Conservation (phyloP, 257 asterid species). For the Perilla frutescens region DNA sequence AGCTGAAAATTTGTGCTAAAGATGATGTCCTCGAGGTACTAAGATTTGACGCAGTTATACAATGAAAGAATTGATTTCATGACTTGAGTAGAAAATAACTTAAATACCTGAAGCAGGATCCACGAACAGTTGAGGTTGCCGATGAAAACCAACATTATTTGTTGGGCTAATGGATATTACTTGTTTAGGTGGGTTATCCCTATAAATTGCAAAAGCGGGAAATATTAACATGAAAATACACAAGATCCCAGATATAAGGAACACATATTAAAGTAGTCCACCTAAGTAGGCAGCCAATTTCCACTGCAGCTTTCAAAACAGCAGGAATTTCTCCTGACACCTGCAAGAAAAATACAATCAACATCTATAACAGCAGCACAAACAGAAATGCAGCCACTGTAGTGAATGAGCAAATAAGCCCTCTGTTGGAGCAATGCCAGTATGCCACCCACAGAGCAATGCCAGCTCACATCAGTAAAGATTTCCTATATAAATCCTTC, state of each 20-base stretch:
- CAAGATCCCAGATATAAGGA: conserved; percentile 11
- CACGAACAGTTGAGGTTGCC: conserved; percentile 60
- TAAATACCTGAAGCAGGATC: conserved; percentile 82
- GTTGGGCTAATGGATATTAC: conserved; percentile 81
- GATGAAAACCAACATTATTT: conserved; percentile 54
- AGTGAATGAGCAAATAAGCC: background rate
- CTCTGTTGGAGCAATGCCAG: background rate
- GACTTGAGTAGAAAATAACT: conserved; percentile 27
- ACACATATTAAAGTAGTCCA: conserved; percentile 28
- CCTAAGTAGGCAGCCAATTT: conserved; percentile 92
- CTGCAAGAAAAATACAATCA: conserved; percentile 52
- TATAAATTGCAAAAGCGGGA: conserved; percentile 40
- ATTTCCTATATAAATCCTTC: background rate
- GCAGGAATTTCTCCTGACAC: conserved; percentile 83
- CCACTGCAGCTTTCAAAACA: conserved; percentile 89
- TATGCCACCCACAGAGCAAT: background rate
- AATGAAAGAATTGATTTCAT: conserved; percentile 40
- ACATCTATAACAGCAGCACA: background rate
- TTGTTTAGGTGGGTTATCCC: conserved; percentile 94
- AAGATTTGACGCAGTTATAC: conserved; percentile 41
- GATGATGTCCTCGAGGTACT: conserved; percentile 50
- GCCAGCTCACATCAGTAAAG: background rate
- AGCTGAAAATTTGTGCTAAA: conserved; percentile 72
- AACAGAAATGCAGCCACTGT: background rate
- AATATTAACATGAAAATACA: conserved; percentile 22